Evolutionary conservation across 2,329 filamentous ascomycete genomes (phyloP), one percentile per base, ranked within the genome.

Genomic region (Arthrobotrys entomopaga): DNA sequence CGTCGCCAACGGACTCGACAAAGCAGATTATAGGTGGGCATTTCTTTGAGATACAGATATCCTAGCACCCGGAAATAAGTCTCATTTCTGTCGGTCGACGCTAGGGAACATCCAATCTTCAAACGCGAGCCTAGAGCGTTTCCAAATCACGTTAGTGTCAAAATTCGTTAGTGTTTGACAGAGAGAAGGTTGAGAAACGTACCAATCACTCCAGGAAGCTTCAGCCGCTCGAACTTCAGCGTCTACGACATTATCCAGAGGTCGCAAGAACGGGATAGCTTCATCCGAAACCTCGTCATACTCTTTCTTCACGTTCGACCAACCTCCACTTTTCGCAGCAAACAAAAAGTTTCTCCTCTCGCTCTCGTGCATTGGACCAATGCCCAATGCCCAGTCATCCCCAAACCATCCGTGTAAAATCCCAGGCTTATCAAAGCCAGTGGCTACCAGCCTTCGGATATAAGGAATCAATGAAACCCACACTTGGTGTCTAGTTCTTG

Each of bases 331-430:
- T 83, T 98, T 99, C 11, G 93, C 92, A 0, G 94, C 92, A 80
- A 98, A 98, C 38, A 99, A 86, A 80, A 95, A 99, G 81, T 99
- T 99, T 65, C 92, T 87, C 59, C 95, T 87, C 82, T 99, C 95
- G 77, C 91, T 89, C 81, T 97, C 92, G 80, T 96, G 91, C 71
- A 97, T 84, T 10, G 89, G 88, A 0, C 93, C 91, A 56, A 98
- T 86, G 1, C 95, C 95, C 19, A 86, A 84, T 38, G 84, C 82
- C 91, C 93, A 99, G 80, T 96, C 90, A 77, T 97, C 91, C n/a
- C 95, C 95, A 79, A 98, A 99, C 83, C 97, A 97, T 10, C 93
- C 93, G 80, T 97, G 92, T 73, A 99, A 84, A n/a, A 98, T 89
- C 0, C 89, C 89, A 0, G 91, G 89, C 46, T 89, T 89, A 81